Evolutionary conservation across 208 protist genomes (phyloP).

Genomic region (Trypanosoma rangeli): DNA sequence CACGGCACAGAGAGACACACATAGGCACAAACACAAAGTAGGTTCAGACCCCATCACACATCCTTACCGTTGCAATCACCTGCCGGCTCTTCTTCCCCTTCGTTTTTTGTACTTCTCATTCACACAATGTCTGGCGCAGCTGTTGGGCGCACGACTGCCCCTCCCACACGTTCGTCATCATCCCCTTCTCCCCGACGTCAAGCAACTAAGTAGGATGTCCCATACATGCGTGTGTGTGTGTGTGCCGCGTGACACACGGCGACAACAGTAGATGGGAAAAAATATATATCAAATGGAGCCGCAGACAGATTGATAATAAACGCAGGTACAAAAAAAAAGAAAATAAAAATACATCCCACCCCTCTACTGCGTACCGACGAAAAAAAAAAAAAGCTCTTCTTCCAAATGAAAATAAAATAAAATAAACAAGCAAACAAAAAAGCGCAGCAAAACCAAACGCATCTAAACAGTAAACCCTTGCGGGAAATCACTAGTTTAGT

Average conservation of each 20-base stretch:
- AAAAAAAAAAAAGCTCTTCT: background rate
- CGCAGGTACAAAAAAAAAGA: background rate
- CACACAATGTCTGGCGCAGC: background rate
- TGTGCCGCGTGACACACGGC: background rate
- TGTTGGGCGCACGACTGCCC: background rate
- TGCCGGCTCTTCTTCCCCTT: background rate
- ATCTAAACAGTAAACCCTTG: background rate
- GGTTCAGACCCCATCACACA: background rate
- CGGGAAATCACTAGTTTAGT: constrained; percentile 22
- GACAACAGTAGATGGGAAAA: constrained; percentile 13
- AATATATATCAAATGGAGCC: background rate
- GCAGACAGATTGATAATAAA: background rate
- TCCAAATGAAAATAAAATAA: background rate
- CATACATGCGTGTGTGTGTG: too few relatives aligned
- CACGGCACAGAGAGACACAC: background rate
- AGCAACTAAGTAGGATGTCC: background rate
- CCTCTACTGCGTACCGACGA: background rate
- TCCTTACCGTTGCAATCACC: background rate
- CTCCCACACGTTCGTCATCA: too few relatives aligned
- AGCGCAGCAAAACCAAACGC: constrained; percentile 10
- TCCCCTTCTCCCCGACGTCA: background rate
- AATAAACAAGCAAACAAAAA: background rate
- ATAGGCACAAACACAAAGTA: background rate
- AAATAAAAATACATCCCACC: background rate
- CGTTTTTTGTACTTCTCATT: background rate